Evolutionary conservation across 495 filamentous ascomycete species (phyloP).

Genomic region (Thermothielavioides terrestris): DNA sequence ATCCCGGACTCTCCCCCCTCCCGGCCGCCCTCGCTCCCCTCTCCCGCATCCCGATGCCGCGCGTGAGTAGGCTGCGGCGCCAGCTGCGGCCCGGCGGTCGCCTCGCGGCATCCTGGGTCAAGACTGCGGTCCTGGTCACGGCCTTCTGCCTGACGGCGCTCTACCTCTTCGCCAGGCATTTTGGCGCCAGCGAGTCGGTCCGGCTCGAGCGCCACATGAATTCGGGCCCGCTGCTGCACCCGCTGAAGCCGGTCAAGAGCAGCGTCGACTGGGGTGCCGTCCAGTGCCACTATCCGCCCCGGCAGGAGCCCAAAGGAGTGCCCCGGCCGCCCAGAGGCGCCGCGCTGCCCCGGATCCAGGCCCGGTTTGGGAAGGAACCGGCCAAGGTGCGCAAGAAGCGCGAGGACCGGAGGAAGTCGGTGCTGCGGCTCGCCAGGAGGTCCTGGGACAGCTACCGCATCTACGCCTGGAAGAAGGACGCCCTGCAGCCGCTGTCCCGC

Average conservation of each 20-base stretch:
- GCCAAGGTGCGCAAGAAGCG: constrained; percentile 43
- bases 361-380: constrained; percentile 48
- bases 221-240: neutral
- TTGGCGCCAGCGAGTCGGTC: neutral
- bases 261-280: constrained; percentile 50
- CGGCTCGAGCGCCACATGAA: constrained; percentile 12
- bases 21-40: too few relatives aligned
- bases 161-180: neutral
- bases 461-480: constrained; percentile 73
- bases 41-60: too few relatives aligned
- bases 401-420: constrained; percentile 46
- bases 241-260: constrained; percentile 9
- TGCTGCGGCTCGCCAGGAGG: constrained; percentile 58
- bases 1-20: too few relatives aligned
- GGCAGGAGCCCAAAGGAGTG: constrained; percentile 46
- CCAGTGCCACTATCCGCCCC: constrained; percentile 50
- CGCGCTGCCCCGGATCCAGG: constrained; percentile 59
- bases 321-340: constrained; percentile 38
- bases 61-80: too few relatives aligned
- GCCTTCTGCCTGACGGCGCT: neutral
- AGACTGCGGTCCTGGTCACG: neutral
- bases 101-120: neutral
- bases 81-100: neutral
- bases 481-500: constrained; percentile 57
- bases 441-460: constrained; percentile 67